These are phyloP conservation scores for Firmiana major DNA, from an alignment of 345 rosid genomes.

Conservation along the genomic window DNA sequence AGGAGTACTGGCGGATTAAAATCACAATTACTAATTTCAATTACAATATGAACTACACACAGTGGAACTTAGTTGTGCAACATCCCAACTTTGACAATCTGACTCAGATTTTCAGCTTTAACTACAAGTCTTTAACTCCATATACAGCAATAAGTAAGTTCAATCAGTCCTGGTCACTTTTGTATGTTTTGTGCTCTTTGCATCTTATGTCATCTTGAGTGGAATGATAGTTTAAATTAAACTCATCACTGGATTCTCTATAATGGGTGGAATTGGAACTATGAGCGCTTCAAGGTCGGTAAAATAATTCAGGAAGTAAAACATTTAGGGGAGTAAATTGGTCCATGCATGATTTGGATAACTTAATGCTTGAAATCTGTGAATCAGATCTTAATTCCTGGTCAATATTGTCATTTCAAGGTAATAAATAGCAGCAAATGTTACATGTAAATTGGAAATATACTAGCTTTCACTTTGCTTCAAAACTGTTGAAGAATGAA, in stretches of 20 bases:
- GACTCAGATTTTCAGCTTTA: conserved; percentile 66
- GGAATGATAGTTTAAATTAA: not conserved
- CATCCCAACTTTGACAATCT: conserved; percentile 88
- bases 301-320: not conserved
- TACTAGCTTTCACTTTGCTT: not conserved
- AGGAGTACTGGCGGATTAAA: conserved; percentile 83
- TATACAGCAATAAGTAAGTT: conserved; percentile 66
- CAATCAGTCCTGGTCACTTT: not conserved
- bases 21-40: conserved; percentile 80
- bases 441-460: not conserved
- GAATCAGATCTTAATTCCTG: not conserved
- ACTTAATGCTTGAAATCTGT: not conserved
- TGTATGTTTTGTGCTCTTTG: not conserved
- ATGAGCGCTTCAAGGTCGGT: not conserved
- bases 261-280: not conserved
- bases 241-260: conserved; percentile 2
- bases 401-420: not conserved
- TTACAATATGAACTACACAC: conserved; percentile 70
- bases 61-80: conserved; percentile 79
- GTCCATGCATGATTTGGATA: not conserved
- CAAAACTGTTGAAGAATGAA: not conserved
- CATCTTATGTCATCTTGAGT: not conserved
- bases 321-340: not conserved
- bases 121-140: conserved; percentile 57
- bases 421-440: not conserved